Evolutionary conservation across 2,329 filamentous ascomycete genomes (phyloP).

Genomic region (Bipolaris victoriae): DNA sequence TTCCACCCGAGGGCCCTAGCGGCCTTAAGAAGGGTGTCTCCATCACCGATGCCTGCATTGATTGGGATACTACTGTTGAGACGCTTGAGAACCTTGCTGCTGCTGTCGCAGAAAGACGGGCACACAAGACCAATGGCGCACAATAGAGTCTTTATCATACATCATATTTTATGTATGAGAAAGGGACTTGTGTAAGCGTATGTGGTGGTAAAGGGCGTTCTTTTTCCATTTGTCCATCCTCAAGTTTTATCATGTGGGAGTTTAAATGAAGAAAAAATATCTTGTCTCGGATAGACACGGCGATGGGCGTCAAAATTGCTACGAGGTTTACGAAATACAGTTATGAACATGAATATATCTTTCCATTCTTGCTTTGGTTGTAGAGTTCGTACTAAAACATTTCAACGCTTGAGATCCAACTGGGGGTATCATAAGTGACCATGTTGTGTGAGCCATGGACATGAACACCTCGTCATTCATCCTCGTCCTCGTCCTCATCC

Average conservation of each 20-base stretch:
- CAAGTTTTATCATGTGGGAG: background rate
- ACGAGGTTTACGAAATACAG: background rate
- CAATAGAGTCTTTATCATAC: background rate
- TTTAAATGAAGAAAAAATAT: background rate
- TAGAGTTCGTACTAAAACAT: background rate
- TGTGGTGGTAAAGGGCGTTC: background rate
- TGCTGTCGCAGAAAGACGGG: conserved; percentile 78
- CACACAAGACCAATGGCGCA: conserved; percentile 46
- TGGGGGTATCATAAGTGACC: conserved; percentile 8
- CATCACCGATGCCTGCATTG: conserved; percentile 95
- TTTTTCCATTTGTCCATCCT: background rate
- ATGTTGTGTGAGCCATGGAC: background rate
- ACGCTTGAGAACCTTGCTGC: conserved; percentile 85
- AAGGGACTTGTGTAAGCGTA: background rate
- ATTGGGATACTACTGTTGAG: conserved; percentile 83
- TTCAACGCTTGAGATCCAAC: background rate
- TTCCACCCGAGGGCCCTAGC: conserved; percentile 78
- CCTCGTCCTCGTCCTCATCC: conserved; percentile 4
- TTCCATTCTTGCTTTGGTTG: background rate
- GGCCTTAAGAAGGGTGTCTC: conserved; percentile 86
- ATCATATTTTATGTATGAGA: background rate
- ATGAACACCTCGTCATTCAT: conserved; percentile 1
- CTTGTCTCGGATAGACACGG: background rate
- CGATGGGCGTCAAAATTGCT: background rate
- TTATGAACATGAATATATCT: background rate